Evolutionary conservation across 1,284 basidiomycete genomes (phyloP).

Genomic region (Cerrena zonata): DNA sequence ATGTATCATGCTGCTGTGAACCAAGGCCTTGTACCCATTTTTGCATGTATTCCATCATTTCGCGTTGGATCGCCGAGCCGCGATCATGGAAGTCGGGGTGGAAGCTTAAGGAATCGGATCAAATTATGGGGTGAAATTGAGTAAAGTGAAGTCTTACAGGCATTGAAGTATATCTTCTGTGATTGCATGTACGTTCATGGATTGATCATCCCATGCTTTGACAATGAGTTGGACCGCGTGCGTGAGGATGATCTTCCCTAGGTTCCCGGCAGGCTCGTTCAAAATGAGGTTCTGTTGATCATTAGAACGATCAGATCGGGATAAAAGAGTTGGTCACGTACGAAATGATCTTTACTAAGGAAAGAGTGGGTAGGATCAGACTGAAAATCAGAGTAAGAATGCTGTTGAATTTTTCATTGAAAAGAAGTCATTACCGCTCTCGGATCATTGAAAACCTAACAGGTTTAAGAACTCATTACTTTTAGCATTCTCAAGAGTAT

Average conservation of each 20-base stretch:
- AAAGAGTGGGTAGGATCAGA: slow-evolving; percentile 84
- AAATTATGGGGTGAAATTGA: neutral
- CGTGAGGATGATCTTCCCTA: slow-evolving; percentile 64
- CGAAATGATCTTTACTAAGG: slow-evolving; percentile 77
- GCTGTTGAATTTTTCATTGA: slow-evolving; percentile 5
- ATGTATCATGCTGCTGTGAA: slow-evolving; percentile 43
- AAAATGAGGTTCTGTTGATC: slow-evolving; percentile 56
- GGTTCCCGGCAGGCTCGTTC: slow-evolving; percentile 74
- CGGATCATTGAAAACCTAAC: slow-evolving; percentile 69
- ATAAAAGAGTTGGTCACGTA: slow-evolving; percentile 30
- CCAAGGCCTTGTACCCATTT: slow-evolving; percentile 59
- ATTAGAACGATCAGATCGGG: neutral
- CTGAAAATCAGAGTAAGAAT: slow-evolving; percentile 30
- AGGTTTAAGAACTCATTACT: neutral
- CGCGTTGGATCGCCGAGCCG: slow-evolving; percentile 66
- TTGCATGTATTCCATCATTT: slow-evolving; percentile 68
- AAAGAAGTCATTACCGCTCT: slow-evolving; percentile 42
- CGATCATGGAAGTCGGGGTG: slow-evolving; percentile 79
- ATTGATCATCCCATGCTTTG: slow-evolving; percentile 79
- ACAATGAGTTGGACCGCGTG: slow-evolving; percentile 60
- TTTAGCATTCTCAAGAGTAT: neutral
- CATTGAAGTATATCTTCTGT: slow-evolving; percentile 70
- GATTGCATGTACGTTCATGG: slow-evolving; percentile 52
- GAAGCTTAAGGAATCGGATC: slow-evolving; percentile 43
- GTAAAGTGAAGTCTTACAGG: slow-evolving; percentile 41